phyloP scores from a whole-genome alignment of 2,329 filamentous ascomycete species.

The Sarocladiaceae sp. region DNA sequence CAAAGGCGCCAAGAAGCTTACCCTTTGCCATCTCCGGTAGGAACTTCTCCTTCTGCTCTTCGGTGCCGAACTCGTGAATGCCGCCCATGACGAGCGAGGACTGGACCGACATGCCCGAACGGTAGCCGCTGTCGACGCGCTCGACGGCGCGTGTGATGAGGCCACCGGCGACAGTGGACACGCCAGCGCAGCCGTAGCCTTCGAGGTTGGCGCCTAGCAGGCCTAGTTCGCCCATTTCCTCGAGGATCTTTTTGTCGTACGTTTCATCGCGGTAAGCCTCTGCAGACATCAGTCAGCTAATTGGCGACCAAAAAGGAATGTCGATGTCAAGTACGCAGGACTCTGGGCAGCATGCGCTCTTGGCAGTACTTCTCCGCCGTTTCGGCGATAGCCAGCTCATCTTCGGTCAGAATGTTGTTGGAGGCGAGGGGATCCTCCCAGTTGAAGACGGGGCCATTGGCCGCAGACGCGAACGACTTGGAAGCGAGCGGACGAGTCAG shows the following conservation, averaged over 20 bases:
- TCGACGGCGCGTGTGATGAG: constrained; percentile 88
- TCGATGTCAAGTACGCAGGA: constrained; percentile 61
- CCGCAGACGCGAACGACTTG: constrained; percentile 30
- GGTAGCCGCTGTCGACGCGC: constrained; percentile 84
- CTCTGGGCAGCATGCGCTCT: constrained; percentile 75
- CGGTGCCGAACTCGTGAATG: constrained; percentile 80
- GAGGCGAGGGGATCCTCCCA: constrained; percentile 85
- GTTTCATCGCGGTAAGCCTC: constrained; percentile 80
- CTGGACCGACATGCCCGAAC: constrained; percentile 90
- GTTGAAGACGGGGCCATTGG: constrained; percentile 52
- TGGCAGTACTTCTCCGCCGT: constrained; percentile 93
- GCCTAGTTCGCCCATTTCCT: constrained; percentile 91
- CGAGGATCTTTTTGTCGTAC: constrained; percentile 77
- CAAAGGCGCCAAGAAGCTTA: constrained; percentile 77
- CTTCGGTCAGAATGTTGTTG: constrained; percentile 74
- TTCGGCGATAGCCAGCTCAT: constrained; percentile 83
- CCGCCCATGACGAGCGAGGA: constrained; percentile 91
- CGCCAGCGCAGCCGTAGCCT: constrained; percentile 83
- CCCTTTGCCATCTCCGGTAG: constrained; percentile 77
- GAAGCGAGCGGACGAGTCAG: constrained; percentile 12
- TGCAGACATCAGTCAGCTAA: constrained; percentile 26
- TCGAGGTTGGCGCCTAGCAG: constrained; percentile 79
- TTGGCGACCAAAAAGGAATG: background rate
- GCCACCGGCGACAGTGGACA: constrained; percentile 81
- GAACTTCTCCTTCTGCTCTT: constrained; percentile 81